Conservation (phyloP, 768 basidiomycete species). For the Fistulinella prunicolor region DNA sequence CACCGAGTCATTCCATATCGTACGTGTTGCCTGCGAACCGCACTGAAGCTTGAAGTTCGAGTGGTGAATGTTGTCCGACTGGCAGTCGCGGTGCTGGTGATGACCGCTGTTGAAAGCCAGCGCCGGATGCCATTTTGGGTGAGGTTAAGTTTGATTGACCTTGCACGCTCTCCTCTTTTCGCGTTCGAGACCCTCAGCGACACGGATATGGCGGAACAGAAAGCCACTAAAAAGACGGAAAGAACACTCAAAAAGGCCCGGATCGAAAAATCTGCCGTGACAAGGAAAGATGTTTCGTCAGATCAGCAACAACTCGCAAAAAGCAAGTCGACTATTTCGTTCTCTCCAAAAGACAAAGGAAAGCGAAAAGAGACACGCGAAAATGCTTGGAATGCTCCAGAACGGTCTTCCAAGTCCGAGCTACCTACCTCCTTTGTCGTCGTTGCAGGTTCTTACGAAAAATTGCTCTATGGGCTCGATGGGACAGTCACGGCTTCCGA, state of each 20-base stretch:
- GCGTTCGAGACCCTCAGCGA: neutral
- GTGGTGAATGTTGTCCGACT: too few species aligned
- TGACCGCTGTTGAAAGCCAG: too few species aligned
- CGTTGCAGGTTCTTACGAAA: constrained; percentile 94
- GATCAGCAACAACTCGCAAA: constrained; percentile 1
- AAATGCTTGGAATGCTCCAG: neutral
- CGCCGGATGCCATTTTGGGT: too few species aligned
- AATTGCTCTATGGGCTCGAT: constrained; percentile 87
- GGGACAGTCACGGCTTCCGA: constrained; percentile 46
- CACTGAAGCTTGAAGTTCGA: too few species aligned
- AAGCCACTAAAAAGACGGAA: constrained; percentile 19
- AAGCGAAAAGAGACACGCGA: constrained; percentile 16
- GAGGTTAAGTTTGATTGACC: too few species aligned
- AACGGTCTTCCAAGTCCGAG: constrained; percentile 5
- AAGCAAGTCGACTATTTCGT: constrained; percentile 1
- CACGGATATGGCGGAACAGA: constrained; percentile 16
- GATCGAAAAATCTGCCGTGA: constrained; percentile 14
- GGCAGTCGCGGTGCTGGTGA: too few species aligned
- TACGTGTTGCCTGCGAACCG: too few species aligned
- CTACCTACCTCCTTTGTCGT: constrained; percentile 74
- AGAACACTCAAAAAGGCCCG: constrained; percentile 23
- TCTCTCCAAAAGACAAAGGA: constrained; percentile 31
- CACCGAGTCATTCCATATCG: too few species aligned
- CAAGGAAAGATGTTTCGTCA: neutral
- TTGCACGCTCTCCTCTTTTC: too few species aligned